Conservation (phyloP, 2,329 filamentous ascomycete species). For the Pseudogymnoascus pannorum region DNA sequence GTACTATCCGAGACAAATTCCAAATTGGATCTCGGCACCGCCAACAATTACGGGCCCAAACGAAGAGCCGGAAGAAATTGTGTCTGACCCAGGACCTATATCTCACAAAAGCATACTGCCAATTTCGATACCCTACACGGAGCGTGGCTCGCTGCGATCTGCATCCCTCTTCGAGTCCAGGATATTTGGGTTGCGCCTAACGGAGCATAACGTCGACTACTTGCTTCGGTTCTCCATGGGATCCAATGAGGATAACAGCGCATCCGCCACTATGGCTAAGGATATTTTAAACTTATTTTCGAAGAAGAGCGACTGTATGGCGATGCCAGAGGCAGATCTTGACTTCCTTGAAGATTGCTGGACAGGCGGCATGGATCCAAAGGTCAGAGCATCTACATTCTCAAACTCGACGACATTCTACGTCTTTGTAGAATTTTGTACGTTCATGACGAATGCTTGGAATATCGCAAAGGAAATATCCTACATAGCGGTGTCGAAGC, state of each 20-base stretch:
- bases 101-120: neutral
- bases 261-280: too few relatives aligned
- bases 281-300: constrained; percentile 14
- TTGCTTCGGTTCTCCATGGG: too few relatives aligned
- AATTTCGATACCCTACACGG: neutral
- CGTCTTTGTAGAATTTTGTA: constrained; percentile 12
- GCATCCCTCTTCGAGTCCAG: neutral
- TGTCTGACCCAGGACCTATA: neutral
- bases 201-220: neutral
- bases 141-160: neutral
- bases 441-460: constrained; percentile 14
- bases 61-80: neutral
- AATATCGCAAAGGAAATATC: constrained; percentile 13
- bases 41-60: neutral
- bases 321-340: constrained; percentile 14
- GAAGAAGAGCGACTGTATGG: constrained; percentile 12
- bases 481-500: constrained; percentile 13
- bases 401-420: constrained; percentile 14
- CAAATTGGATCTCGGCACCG: neutral
- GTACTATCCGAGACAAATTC: neutral
- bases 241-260: too few relatives aligned
- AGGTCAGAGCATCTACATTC: constrained; percentile 3
- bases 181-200: neutral
- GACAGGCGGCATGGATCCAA: neutral
- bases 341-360: constrained; percentile 16